Conservation (phyloP, 225 moss, liverwort and hornwort genomes). For the Ulota crispa region DNA sequence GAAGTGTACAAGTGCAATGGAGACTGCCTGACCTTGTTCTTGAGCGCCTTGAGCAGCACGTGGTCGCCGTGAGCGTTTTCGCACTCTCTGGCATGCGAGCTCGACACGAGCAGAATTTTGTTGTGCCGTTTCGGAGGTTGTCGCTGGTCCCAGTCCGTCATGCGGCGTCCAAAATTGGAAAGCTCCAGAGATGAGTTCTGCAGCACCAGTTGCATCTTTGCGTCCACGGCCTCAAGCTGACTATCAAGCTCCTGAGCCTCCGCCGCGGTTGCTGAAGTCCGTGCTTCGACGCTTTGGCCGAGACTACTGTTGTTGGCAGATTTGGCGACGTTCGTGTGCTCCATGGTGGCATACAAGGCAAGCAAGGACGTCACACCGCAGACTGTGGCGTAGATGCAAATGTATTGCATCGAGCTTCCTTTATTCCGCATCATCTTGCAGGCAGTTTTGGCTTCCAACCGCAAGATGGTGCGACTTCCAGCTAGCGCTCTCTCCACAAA, state of each 20-base stretch:
- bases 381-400: constrained; percentile 43
- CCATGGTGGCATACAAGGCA: constrained; percentile 49
- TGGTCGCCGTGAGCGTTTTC: constrained; percentile 48
- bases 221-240: constrained; percentile 29
- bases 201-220: constrained; percentile 46
- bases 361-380: constrained; percentile 48
- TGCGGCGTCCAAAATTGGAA: constrained; percentile 30
- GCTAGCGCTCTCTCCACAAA: background rate
- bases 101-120: constrained; percentile 49
- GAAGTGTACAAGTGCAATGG: background rate
- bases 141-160: constrained; percentile 44
- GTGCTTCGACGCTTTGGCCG: background rate
- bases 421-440: constrained; percentile 48
- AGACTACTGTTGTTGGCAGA: background rate
- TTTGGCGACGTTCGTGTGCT: constrained; percentile 34
- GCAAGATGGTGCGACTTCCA: too few relatives aligned
- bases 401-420: constrained; percentile 38
- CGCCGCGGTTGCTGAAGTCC: background rate
- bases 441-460: background rate
- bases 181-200: constrained; percentile 34
- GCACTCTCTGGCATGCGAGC: constrained; percentile 51
- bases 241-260: constrained; percentile 22
- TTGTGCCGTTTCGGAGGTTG: constrained; percentile 5
- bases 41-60: constrained; percentile 39
- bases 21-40: constrained; percentile 37